Conservation (phyloP, 495 filamentous ascomycete genomes). For the Podospora pseudocomata region DNA sequence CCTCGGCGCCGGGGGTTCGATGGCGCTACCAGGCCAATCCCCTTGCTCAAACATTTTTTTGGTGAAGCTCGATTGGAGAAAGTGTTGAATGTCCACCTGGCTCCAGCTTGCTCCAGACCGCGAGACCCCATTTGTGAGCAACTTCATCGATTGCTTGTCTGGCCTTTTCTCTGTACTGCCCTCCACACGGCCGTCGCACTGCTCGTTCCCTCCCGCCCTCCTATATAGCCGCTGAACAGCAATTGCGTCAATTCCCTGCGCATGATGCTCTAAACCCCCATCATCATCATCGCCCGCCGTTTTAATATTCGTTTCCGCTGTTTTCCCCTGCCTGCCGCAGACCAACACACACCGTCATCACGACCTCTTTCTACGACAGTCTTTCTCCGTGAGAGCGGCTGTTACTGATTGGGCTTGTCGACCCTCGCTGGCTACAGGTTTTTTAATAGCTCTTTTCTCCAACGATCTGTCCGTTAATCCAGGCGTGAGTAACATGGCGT, state of each 20-base stretch:
- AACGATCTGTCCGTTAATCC: not conserved
- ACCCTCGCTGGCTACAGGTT: not conserved
- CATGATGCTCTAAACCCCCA: constrained; percentile 8
- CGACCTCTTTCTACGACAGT: not conserved
- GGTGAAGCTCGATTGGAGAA: constrained; percentile 19
- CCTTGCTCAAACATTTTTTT: constrained; percentile 15
- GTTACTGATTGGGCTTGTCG: not conserved
- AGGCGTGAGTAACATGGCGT: not conserved
- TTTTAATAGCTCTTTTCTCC: not conserved
- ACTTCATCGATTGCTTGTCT: constrained; percentile 15
- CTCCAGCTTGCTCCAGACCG: constrained; percentile 13
- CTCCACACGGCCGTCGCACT: not conserved
- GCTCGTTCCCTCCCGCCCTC: not conserved
- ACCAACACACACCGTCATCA: not conserved
- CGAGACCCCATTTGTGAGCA: constrained; percentile 11
- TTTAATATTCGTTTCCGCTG: constrained; percentile 4
- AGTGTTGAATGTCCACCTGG: constrained; percentile 19
- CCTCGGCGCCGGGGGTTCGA: constrained; percentile 2
- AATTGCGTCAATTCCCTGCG: constrained; percentile 7
- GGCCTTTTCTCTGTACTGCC: constrained; percentile 18
- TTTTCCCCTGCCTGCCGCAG: not conserved
- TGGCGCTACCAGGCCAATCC: constrained; percentile 2
- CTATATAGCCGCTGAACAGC: not conserved
- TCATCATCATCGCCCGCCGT: not conserved
- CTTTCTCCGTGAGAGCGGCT: not conserved